Evolutionary conservation across 2,329 filamentous ascomycete genomes (phyloP), one percentile per base, ranked within the genome.

Genomic region (Aspergillus luchuensis): DNA sequence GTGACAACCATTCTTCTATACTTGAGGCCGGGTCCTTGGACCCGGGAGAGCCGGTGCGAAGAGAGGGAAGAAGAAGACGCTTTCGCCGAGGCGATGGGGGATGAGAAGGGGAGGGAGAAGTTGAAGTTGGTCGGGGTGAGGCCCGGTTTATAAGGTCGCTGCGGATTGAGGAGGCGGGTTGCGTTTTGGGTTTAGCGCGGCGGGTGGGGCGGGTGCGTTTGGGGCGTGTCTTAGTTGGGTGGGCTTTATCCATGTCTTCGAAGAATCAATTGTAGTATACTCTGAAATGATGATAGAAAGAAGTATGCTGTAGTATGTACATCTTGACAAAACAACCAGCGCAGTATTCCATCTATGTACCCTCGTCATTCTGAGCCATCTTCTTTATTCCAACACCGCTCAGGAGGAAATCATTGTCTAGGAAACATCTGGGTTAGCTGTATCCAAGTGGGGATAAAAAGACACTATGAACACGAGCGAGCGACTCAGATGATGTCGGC

Each of bases 401-500:
- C 10, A 43, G 8, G 11, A 11, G 1, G 17, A 21, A 21, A 15
- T 8, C 1, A 4, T 13, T 3, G 41, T 21, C 41, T 45, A 45
- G 30, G 17, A 13, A n/a, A 1, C 2, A 8, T 59, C 33, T 30
- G 8, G 10, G 11, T 55, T 45, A 55, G 52, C 25, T 7, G 5
- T 21, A 55, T 43, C 38, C 38, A 33, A 38, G 8, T 6, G 13
- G 11, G n/a, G 21, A 38, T 21, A 4, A 55, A 36, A 45, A 7
- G 39, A 48, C 10, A 5, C 8, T 36, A 38, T 33, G 19, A 39
- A 17, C 54, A 25, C 43, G 13, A 54, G 61, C 54, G 33, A n/a
- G 23, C 30, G 47, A 38, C 57, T 65, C 61, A 61, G 63, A 54
- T 53, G 63, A 65, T 63, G 63, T 65, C 61, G 63, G 61, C 63